Percentiles rank a stretch among this genome's conserved stretches.
These are phyloP conservation scores for Aspergillus sp. DNA, from an alignment of 2,329 filamentous ascomycete species.

Conservation along the genomic window DNA sequence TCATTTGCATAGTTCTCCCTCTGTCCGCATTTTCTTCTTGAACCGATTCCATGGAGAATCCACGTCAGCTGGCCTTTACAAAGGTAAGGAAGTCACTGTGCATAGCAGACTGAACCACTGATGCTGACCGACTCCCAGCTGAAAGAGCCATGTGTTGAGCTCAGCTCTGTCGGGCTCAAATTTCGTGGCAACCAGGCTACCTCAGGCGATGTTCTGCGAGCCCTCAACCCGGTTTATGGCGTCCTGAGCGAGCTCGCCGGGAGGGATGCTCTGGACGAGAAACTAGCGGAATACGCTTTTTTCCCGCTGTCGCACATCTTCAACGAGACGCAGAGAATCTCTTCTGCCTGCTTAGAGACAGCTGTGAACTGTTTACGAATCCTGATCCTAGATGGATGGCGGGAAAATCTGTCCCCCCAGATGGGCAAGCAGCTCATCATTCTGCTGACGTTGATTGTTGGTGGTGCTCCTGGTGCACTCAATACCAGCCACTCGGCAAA, in stretches of 20 bases:
- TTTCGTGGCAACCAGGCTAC: slow-evolving; percentile 47
- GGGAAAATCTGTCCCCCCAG: slow-evolving; percentile 63
- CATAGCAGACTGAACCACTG: not conserved
- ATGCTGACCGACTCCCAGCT: slow-evolving; percentile 42
- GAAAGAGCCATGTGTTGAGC: slow-evolving; percentile 57
- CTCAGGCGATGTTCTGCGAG: slow-evolving; percentile 46
- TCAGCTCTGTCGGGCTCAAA: slow-evolving; percentile 54
- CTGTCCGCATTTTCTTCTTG: not conserved
- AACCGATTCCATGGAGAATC: slow-evolving; percentile 30
- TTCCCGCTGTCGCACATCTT: slow-evolving; percentile 89
- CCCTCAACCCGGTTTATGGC: slow-evolving; percentile 45
- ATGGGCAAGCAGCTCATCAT: slow-evolving; percentile 83
- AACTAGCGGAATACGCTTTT: slow-evolving; percentile 90
- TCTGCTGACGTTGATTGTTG: slow-evolving; percentile 76
- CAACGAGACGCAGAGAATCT: slow-evolving; percentile 68
- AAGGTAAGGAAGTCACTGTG: slow-evolving; percentile 31
- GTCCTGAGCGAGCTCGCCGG: slow-evolving; percentile 39
- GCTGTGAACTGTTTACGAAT: slow-evolving; percentile 72
- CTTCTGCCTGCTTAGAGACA: slow-evolving; percentile 67
- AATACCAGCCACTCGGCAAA: slow-evolving; percentile 25
- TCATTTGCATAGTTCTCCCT: not conserved
- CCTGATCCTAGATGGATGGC: slow-evolving; percentile 78
- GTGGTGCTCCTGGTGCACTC: slow-evolving; percentile 62
- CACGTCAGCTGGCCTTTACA: slow-evolving; percentile 41
- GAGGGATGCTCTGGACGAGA: slow-evolving; percentile 62